Evolutionary conservation across 1,139 yeast genomes (phyloP), one percentile per base, ranked within the genome.

Genomic region (Saccharomycopsis hybrid): DNA sequence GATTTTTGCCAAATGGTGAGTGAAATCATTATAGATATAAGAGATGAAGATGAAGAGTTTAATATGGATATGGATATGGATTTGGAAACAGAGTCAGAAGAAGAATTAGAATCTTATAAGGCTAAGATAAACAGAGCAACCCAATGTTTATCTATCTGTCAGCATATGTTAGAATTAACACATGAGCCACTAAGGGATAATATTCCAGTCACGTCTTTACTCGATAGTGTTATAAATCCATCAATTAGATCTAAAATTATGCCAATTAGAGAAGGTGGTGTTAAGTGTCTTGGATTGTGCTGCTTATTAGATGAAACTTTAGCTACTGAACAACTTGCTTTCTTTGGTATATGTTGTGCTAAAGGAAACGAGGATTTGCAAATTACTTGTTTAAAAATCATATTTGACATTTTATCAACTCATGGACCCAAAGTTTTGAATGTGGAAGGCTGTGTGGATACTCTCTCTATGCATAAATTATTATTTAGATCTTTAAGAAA

Each of bases 1-100:
- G 96, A 90, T 67, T 89, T 89, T 62, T 78, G 87, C 27, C 78
- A 86, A 41, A 84, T 88, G 79, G 76, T 87, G 24, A 79, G 85
- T n/a, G 97, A 90, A 69, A 78, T 88, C 25, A 81, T 89, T 39
- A 82, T 89, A 38, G 97, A 90, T 70, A 73, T 89, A 43, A 76
- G 89, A 62, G 96, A 88, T 64, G 76, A 82, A 5, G 83, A 75
- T 44, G 69, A 74, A 50, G 76, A 69, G 30, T 35, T 28, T 53
- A 51, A 18, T 24, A 35, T 42, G 39, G 50, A 48, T n/a, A 45
- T 38, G 44, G 54, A 44, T 7, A 57, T 52, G 45, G 47, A 40
- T 11, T 42, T 47, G n/a, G 44, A 44, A n/a, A 43, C 45, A 3
- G 41, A 53, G 25, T 58, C 44, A 3, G 60, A 58, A 5, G 58